phyloP scores from a whole-genome alignment of 345 rosid species.

The Citropsis articulata region DNA sequence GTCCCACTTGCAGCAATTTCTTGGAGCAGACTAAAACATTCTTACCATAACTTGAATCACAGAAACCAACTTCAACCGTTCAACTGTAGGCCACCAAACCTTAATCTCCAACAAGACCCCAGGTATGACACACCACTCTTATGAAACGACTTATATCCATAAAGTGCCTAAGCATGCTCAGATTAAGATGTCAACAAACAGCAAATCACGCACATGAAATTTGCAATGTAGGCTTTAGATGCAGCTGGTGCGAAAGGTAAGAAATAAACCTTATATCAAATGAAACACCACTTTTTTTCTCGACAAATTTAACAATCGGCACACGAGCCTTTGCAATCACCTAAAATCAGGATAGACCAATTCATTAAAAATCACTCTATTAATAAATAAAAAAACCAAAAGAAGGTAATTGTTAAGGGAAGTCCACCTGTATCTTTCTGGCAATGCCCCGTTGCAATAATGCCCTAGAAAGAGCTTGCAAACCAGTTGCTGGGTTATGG shows the following conservation, averaged over 20 bases:
- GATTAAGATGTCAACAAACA: not conserved
- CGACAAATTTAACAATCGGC: conserved; percentile 88
- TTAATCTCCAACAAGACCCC: not conserved
- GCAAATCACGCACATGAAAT: not conserved
- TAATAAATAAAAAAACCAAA: not conserved
- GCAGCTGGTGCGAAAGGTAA: conserved; percentile 4
- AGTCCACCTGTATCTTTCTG: conserved; percentile 64
- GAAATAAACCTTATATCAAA: conserved; percentile 74
- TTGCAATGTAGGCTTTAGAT: not conserved
- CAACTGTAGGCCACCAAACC: not conserved
- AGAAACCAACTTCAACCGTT: not conserved
- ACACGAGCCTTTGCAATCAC: conserved; percentile 95
- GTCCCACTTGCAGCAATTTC: not conserved
- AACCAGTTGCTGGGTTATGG: conserved; percentile 64
- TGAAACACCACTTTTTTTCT: conserved; percentile 73
- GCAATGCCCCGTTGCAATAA: conserved; percentile 80
- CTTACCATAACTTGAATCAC: not conserved
- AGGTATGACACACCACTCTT: not conserved
- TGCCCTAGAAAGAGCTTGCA: conserved; percentile 79
- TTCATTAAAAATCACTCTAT: not conserved
- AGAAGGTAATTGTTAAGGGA: conserved; percentile 4
- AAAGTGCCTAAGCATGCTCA: not conserved
- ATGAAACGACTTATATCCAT: not conserved
- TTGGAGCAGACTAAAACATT: not conserved
- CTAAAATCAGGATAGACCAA: conserved; percentile 32